A percentile compares a stretch with the other conserved stretches of the same genome.
These are phyloP conservation scores for Blastobotrys mokoenaii DNA, from an alignment of 805 yeast genomes.

Conservation along the genomic window DNA sequence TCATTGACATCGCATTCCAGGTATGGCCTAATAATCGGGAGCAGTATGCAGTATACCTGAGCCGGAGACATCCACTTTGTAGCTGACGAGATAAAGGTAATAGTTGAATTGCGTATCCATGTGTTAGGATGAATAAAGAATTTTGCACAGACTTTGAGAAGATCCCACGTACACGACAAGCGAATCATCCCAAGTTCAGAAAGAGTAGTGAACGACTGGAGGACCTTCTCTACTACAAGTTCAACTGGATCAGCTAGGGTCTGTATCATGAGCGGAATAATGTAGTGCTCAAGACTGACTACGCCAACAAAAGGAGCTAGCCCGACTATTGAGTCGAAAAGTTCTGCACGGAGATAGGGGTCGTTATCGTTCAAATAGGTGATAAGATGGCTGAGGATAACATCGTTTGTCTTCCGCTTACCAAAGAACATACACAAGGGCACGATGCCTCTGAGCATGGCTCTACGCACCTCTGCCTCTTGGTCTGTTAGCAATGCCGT, in stretches of 20 bases:
- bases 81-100: slow-evolving; percentile 53
- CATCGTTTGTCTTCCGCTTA: slow-evolving; percentile 77
- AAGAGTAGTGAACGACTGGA: slow-evolving; percentile 50
- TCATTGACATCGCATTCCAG: slow-evolving; percentile 69
- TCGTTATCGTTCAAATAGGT: slow-evolving; percentile 82
- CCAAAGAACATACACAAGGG: slow-evolving; percentile 79
- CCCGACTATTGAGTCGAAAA: slow-evolving; percentile 63
- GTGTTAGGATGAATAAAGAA: slow-evolving; percentile 78
- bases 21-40: slow-evolving; percentile 71
- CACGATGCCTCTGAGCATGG: slow-evolving; percentile 61
- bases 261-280: slow-evolving; percentile 77
- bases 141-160: slow-evolving; percentile 42
- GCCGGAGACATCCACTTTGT: slow-evolving; percentile 60
- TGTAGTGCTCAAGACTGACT: slow-evolving; percentile 75
- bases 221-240: slow-evolving; percentile 61
- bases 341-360: slow-evolving; percentile 55
- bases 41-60: slow-evolving; percentile 72
- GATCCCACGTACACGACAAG: slow-evolving; percentile 45
- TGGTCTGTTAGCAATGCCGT: slow-evolving; percentile 62
- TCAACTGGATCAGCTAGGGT: slow-evolving; percentile 80
- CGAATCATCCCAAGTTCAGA: slow-evolving; percentile 49
- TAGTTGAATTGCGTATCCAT: slow-evolving; percentile 66
- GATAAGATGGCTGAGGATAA: slow-evolving; percentile 81
- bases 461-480: slow-evolving; percentile 55
- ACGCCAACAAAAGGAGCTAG: slow-evolving; percentile 77